Evolutionary conservation across 345 rosid species (phyloP).

Genomic region (Stellera chamaejasme): DNA sequence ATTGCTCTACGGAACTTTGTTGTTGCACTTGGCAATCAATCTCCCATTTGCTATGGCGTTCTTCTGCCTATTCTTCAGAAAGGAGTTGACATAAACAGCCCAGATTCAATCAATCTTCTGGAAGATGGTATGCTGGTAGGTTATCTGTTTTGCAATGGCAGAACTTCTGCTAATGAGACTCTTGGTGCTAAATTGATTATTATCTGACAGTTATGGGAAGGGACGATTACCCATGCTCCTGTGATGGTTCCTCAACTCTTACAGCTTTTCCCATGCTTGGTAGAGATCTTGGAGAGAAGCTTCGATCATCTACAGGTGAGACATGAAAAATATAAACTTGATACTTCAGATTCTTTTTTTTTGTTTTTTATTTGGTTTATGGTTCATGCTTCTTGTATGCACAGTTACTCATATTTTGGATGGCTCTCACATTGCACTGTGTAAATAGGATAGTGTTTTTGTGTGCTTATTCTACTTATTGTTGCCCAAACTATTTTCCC

Average conservation of each 20-base stretch:
- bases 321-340: not conserved
- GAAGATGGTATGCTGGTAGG: slow-evolving; percentile 94
- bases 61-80: slow-evolving; percentile 80
- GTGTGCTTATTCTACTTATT: too few relatives aligned
- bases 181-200: slow-evolving; percentile 13
- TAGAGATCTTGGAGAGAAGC: slow-evolving; percentile 79
- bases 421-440: too few relatives aligned
- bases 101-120: slow-evolving; percentile 86
- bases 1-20: slow-evolving; percentile 89
- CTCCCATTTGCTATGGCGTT: slow-evolving; percentile 67
- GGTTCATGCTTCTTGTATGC: too few relatives aligned
- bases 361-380: too few relatives aligned
- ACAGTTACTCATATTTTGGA: too few relatives aligned
- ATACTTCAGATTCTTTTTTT: too few relatives aligned
- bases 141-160: slow-evolving; percentile 2
- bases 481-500: too few relatives aligned
- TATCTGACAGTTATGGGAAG: slow-evolving; percentile 90
- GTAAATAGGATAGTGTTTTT: too few relatives aligned
- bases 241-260: slow-evolving; percentile 81
- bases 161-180: slow-evolving; percentile 11
- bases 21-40: slow-evolving; percentile 80
- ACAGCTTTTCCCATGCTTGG: slow-evolving; percentile 65
- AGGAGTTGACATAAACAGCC: slow-evolving; percentile 81
- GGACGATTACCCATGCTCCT: slow-evolving; percentile 84
- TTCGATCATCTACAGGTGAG: slow-evolving; percentile 93